Evolutionary conservation across 352 stramenopile genomes (phyloP), one percentile per base, ranked within the genome.

Genomic region (Globisporangium irregulare): DNA sequence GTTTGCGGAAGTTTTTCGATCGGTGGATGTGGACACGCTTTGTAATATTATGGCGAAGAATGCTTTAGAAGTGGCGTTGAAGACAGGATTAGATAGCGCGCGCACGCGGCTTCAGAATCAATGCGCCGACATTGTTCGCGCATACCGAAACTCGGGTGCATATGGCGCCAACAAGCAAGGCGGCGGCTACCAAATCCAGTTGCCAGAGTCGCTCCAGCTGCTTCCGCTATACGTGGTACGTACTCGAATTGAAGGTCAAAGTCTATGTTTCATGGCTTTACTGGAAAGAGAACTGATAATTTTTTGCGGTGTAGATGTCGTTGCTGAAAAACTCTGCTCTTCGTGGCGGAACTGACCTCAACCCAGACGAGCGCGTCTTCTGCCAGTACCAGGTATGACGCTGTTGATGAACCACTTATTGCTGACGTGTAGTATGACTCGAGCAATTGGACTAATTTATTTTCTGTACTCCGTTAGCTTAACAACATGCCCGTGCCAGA

Each of bases 321-420:
- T 76, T 99, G 59, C 91, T 99, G 76, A 99, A 99, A 85, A 99
- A 97, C 82, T 87, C 97, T 25, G 93, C 95, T 3, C 97, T 99
- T 69, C 89, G 98, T 67, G 98, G 98, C 64, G 97, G 97, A 24
- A 98, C 88, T 41, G 98, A 99, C 73, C 79, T 99, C 48, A 96
- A 96, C 66, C 86, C 96, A 15, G 98, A 99, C 78, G 96, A 99
- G 71, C 90, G 98, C 59, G 79, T 93, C 15, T 97, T 97, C 77
- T 73, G 97, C 38, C 94, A 98, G 70, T 95, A 98, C 74, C 72
- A 91, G 74, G 79, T 93, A 75, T 46, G 48, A 3, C 12, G 7
- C 46, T 57, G 10, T 43, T 73, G 15, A 67, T 59, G 65, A 55
- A 51, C 20, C n/a, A 54, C 6, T 55, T n/a, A 53, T 5, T 58